These are phyloP conservation scores for Lycium ferocissimum DNA, from an alignment of 257 asterid species.

Conservation along the genomic window DNA sequence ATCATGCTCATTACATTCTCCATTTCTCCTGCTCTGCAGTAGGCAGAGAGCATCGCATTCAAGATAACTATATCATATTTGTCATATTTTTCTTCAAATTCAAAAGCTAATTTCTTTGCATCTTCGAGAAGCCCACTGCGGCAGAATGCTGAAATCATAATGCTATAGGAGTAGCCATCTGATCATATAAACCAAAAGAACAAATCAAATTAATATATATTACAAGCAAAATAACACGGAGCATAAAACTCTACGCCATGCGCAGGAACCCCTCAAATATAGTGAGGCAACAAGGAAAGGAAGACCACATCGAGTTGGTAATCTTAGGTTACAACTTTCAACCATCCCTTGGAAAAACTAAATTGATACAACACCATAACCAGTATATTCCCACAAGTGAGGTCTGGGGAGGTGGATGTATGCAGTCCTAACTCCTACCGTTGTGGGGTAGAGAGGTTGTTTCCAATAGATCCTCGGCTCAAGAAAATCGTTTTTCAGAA, in stretches of 20 bases:
- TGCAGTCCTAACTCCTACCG: no score
- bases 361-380: background rate
- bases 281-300: background rate
- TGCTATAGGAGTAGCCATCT: conserved; percentile 96
- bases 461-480: no score
- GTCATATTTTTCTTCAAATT: conserved; percentile 76
- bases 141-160: conserved; percentile 92
- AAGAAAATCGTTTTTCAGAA: no score
- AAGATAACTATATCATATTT: conserved; percentile 90
- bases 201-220: conserved; percentile 38
- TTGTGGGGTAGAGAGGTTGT: no score
- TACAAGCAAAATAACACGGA: conserved; percentile 1
- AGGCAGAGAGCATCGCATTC: conserved; percentile 90
- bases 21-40: conserved; percentile 92
- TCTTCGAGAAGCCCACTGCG: conserved; percentile 78
- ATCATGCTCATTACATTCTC: conserved; percentile 92
- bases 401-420: no score
- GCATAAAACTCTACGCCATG: background rate
- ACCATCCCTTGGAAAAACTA: background rate
- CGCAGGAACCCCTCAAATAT: background rate
- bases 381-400: no score
- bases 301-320: background rate
- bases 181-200: conserved; percentile 34
- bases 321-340: conserved; percentile 13
- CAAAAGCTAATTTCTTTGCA: conserved; percentile 83